Percentiles rank a stretch among this genome's conserved stretches.
phyloP scores from a whole-genome alignment of 495 filamentous ascomycete species.

The Tuber borchii region DNA sequence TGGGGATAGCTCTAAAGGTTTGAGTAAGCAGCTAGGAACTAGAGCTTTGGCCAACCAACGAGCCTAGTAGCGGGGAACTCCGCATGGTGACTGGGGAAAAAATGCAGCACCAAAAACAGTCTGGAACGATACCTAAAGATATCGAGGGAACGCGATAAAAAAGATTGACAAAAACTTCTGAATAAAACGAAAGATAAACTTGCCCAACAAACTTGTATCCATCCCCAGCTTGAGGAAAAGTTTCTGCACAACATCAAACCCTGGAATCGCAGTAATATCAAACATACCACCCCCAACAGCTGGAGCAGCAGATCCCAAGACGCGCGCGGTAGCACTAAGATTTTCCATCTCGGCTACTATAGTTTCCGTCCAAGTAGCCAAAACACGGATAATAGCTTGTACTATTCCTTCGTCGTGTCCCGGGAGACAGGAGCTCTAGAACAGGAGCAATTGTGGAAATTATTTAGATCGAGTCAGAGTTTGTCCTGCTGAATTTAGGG shows the following conservation, averaged over 20 bases:
- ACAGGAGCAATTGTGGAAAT: not conserved
- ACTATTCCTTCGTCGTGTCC: not conserved
- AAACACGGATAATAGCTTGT: not conserved
- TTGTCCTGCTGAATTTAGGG: not conserved
- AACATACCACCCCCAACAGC: conserved; percentile 30
- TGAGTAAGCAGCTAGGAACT: not conserved
- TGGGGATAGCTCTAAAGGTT: not conserved
- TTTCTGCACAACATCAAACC: conserved; percentile 39
- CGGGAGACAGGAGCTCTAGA: not conserved
- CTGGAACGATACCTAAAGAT: not conserved
- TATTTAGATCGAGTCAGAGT: not conserved
- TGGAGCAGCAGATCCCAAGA: conserved; percentile 24
- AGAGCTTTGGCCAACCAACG: not conserved
- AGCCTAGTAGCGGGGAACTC: not conserved
- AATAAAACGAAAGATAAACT: conserved; percentile 17
- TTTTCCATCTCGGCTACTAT: conserved; percentile 27
- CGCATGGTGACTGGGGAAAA: not conserved
- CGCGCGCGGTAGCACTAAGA: conserved; percentile 37
- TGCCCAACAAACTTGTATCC: conserved; percentile 38
- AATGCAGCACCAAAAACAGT: not conserved
- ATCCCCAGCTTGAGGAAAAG: conserved; percentile 36
- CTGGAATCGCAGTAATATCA: conserved; percentile 38
- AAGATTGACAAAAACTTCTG: not conserved
- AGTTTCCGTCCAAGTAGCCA: not conserved
- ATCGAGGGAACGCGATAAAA: not conserved